A percentile compares a stretch with the other conserved stretches of the same genome.
These are phyloP conservation scores for Vanrija pseudolonga DNA, from an alignment of 1,284 basidiomycete species.

Conservation along the genomic window DNA sequence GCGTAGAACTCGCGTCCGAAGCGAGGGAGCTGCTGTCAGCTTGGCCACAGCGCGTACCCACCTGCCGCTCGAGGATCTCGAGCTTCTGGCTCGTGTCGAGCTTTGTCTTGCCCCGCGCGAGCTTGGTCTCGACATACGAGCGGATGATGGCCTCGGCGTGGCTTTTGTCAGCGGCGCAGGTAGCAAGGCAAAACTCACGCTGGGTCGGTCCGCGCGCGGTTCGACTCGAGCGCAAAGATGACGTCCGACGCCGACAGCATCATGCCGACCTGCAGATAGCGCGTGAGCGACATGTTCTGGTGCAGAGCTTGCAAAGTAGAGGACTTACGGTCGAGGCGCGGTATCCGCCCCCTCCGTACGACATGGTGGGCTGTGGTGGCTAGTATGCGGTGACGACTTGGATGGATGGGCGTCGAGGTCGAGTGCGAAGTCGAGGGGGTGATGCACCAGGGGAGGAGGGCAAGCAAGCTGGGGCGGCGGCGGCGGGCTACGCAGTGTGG, in stretches of 20 bases:
- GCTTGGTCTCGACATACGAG: conserved; percentile 31
- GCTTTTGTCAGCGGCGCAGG: conserved; percentile 1
- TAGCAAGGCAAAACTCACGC: not conserved
- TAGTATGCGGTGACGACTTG: too few relatives aligned
- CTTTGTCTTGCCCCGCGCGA: conserved; percentile 20
- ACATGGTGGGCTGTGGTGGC: too few relatives aligned
- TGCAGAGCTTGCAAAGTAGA: too few relatives aligned
- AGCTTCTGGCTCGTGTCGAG: conserved; percentile 29
- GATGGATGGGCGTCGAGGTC: too few relatives aligned
- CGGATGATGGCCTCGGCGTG: conserved; percentile 31
- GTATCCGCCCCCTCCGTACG: too few relatives aligned
- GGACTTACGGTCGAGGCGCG: too few relatives aligned
- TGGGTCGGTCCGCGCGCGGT: conserved; percentile 12
- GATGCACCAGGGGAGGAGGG: too few relatives aligned
- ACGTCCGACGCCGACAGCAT: not conserved
- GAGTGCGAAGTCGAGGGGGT: too few relatives aligned
- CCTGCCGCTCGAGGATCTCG: conserved; percentile 26
- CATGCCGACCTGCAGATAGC: not conserved
- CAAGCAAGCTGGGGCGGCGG: too few relatives aligned
- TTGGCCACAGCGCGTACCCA: not conserved
- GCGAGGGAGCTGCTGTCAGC: conserved; percentile 15
- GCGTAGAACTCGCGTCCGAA: conserved; percentile 20
- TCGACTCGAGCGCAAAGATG: conserved; percentile 7
- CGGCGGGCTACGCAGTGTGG: too few relatives aligned
- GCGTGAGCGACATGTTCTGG: too few relatives aligned